Percentiles rank a stretch among this genome's conserved stretches.
Conservation (phyloP, 305 asterid genomes). For the Salvia sclarea region DNA sequence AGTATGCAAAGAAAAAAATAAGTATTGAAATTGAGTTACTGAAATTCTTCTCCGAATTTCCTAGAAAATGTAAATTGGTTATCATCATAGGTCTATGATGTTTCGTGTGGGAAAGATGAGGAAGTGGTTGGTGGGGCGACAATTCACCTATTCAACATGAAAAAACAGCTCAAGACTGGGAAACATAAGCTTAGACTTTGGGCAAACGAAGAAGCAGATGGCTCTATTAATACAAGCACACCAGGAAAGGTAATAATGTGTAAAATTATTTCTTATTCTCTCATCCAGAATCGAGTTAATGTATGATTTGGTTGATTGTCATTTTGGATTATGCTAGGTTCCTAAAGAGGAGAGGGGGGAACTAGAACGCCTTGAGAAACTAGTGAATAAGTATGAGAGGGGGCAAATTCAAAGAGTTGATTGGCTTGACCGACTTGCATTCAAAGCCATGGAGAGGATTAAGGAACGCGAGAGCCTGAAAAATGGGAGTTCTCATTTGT, state of each 20-base stretch:
- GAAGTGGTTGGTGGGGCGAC: slow-evolving; percentile 95
- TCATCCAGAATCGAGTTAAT: background rate
- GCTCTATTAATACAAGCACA: slow-evolving; percentile 75
- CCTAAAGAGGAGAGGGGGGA: slow-evolving; percentile 98
- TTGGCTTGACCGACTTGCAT: slow-evolving; percentile 96
- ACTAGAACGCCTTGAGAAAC: slow-evolving; percentile 91
- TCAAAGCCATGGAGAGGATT: slow-evolving; percentile 90
- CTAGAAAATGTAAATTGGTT: slow-evolving; percentile 12
- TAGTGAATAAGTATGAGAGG: slow-evolving; percentile 90
- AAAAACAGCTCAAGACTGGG: slow-evolving; percentile 90
- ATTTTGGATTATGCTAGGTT: slow-evolving; percentile 51
- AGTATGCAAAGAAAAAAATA: slow-evolving; percentile 23
- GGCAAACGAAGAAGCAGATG: slow-evolving; percentile 89
- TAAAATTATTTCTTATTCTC: slow-evolving; percentile 4
- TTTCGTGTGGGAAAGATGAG: slow-evolving; percentile 72
- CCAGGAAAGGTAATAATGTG: slow-evolving; percentile 75
- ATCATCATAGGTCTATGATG: slow-evolving; percentile 76
- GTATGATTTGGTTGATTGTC: slow-evolving; percentile 20
- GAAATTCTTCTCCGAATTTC: background rate
- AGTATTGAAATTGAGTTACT: slow-evolving; percentile 3
- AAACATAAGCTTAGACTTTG: slow-evolving; percentile 96
- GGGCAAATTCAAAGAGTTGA: slow-evolving; percentile 97
- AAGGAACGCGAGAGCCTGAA: slow-evolving; percentile 76
- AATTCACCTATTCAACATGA: slow-evolving; percentile 82
- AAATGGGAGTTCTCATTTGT: slow-evolving; percentile 89